Base-by-base conservation (phyloP, 2,329 filamentous ascomycete genomes). In the Venturiaceae sp. region DNA sequence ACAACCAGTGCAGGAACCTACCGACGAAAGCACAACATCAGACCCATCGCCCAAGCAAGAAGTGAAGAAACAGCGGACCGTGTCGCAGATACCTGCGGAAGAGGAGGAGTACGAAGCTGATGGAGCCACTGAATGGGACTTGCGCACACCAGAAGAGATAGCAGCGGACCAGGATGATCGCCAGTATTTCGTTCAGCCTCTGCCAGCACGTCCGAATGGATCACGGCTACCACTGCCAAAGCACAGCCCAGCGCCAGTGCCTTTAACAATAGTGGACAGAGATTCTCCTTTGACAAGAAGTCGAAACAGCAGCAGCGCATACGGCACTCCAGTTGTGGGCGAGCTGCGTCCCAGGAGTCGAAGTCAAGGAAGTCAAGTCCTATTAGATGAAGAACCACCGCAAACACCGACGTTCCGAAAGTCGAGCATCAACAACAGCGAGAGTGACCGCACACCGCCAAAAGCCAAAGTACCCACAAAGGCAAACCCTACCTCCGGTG, bases 151-250 rank as follows among this genome's bases (percentile, higher is more conserved):
- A 1, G 88, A 92, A 64, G 91, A 96, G 68, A 87, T 89, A 61
- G 85, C 86, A 28, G 74, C 76, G 9, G 77, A 82, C 32, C 70
- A 68, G 58, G 69, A 74, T 8, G 66, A 30, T 26, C 28, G 47
- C 13, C 55, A 23, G 21, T 58, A 58, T 30, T 58, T 58, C 23
- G 23, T 33, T 30, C 44, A 33, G 26, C 62, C 64, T 39, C 61
- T 61, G 23, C 60, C 63, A 37, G 28, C 67, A 75, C 58, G 75
- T 75, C 32, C 41, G 28, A 75, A 82, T 74, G 75, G 81, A 3
- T 96, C 92, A 47, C 85, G 90, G 57, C 96, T 99, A 68, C 94
- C 94, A 1, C 80, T 97, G 37, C 85, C 90, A 32, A 92, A 90
- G 66, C 77, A 82, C 14, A 96, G 90, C 68, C 87, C 88, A 2